phyloP scores from a whole-genome alignment of 768 basidiomycete species.

The Tricholomella constricta region DNA sequence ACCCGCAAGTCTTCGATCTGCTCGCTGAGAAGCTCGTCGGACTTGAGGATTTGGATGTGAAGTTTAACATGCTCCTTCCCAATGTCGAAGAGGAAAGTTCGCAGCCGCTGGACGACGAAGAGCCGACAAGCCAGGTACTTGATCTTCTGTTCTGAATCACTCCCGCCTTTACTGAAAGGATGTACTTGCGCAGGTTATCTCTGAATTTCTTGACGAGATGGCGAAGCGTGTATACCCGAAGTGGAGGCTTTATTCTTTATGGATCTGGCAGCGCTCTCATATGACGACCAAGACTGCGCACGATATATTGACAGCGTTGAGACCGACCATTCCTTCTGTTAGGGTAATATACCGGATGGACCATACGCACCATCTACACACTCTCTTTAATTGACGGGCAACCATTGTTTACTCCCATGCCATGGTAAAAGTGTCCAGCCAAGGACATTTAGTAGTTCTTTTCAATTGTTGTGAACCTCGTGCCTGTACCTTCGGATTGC shows the following conservation, averaged over 20 bases:
- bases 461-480: no score
- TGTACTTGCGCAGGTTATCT: slow-evolving; percentile 1
- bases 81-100: slow-evolving; percentile 13
- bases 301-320: slow-evolving; percentile 10
- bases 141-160: neutral
- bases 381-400: slow-evolving; percentile 6
- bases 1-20: slow-evolving; percentile 25
- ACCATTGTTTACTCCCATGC: no score
- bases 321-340: slow-evolving; percentile 12
- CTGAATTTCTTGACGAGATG: slow-evolving; percentile 10
- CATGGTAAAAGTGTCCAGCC: no score
- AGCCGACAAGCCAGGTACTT: slow-evolving; percentile 3
- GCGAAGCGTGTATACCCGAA: slow-evolving; percentile 5
- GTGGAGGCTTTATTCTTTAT: slow-evolving; percentile 12
- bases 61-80: slow-evolving; percentile 13
- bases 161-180: neutral
- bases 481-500: no score
- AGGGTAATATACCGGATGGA: slow-evolving; percentile 9
- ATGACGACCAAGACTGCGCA: slow-evolving; percentile 18
- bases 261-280: slow-evolving; percentile 17
- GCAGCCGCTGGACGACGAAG: slow-evolving; percentile 8
- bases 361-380: slow-evolving; percentile 6
- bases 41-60: slow-evolving; percentile 21
- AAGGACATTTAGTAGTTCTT: no score
- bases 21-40: slow-evolving; percentile 22